phyloP scores from a whole-genome alignment of 768 basidiomycete genomes.

The Suillus subluteus region DNA sequence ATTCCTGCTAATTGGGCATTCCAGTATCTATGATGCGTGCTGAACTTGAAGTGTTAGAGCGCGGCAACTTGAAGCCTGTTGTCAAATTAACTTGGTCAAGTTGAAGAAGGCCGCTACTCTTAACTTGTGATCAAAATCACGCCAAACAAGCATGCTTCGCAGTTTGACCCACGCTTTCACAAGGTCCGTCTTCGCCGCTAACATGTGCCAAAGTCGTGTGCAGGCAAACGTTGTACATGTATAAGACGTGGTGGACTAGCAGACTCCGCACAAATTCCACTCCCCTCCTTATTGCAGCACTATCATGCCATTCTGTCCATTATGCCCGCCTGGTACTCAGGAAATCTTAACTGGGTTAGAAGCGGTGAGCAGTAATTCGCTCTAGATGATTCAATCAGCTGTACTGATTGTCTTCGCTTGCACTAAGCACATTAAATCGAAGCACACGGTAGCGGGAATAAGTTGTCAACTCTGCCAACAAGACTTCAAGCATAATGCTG shows the following conservation, averaged over 20 bases:
- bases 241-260: not conserved
- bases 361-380: not conserved
- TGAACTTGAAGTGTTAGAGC: not conserved
- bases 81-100: not conserved
- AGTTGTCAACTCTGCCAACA: not conserved
- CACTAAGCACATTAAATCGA: constrained; percentile 3
- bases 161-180: not conserved
- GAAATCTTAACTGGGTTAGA: not conserved
- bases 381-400: not conserved
- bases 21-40: not conserved
- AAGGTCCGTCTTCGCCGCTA: constrained; percentile 4
- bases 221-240: not conserved
- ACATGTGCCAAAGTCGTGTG: constrained; percentile 11
- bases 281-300: not conserved
- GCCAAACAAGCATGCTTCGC: constrained; percentile 5
- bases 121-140: not conserved
- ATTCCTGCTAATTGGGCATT: not conserved
- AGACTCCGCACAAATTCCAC: not conserved
- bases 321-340: constrained; percentile 2
- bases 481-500: constrained; percentile 1
- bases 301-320: constrained; percentile 5
- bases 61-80: too few species aligned
- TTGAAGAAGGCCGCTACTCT: not conserved
- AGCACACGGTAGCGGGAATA: not conserved
- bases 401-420: not conserved